Evolutionary conservation across 768 basidiomycete genomes (phyloP).

Genomic region (Dictyophora rubrovolvata): DNA sequence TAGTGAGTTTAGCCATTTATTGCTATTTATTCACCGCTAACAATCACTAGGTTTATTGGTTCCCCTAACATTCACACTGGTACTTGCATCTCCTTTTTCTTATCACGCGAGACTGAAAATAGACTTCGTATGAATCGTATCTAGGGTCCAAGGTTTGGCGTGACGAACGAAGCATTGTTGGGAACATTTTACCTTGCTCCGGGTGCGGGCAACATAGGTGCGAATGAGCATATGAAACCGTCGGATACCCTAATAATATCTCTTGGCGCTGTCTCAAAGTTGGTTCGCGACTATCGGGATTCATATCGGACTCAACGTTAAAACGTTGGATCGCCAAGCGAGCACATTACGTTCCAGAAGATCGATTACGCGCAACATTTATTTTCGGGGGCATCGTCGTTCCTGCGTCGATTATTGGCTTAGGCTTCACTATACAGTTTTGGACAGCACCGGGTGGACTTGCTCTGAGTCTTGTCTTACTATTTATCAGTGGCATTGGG

Average conservation of each 20-base stretch:
- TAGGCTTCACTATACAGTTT: slow-evolving; percentile 45
- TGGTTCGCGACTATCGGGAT: slow-evolving; percentile 50
- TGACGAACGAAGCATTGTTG: slow-evolving; percentile 1
- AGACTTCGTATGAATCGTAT: background rate
- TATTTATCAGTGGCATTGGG: slow-evolving; percentile 62
- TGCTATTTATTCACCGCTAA: background rate
- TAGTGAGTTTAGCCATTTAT: background rate
- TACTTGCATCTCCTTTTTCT: background rate
- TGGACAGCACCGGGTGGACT: slow-evolving; percentile 42
- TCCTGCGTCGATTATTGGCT: slow-evolving; percentile 40
- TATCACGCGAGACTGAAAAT: background rate
- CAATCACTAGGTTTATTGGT: background rate
- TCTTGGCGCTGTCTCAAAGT: slow-evolving; percentile 18
- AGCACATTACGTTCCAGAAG: slow-evolving; percentile 54
- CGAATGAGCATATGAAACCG: background rate
- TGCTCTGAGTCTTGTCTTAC: slow-evolving; percentile 36
- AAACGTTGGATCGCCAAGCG: slow-evolving; percentile 38
- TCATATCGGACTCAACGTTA: slow-evolving; percentile 46
- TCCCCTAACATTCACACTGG: slow-evolving; percentile 1
- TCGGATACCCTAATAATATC: too few species aligned
- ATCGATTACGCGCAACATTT: slow-evolving; percentile 47
- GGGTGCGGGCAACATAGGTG: slow-evolving; percentile 1
- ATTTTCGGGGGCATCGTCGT: slow-evolving; percentile 36
- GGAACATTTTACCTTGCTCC: slow-evolving; percentile 3
- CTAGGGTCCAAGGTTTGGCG: slow-evolving; percentile 1